Conservation (phyloP, 1,139 yeast species). For the Pichia sp. region DNA sequence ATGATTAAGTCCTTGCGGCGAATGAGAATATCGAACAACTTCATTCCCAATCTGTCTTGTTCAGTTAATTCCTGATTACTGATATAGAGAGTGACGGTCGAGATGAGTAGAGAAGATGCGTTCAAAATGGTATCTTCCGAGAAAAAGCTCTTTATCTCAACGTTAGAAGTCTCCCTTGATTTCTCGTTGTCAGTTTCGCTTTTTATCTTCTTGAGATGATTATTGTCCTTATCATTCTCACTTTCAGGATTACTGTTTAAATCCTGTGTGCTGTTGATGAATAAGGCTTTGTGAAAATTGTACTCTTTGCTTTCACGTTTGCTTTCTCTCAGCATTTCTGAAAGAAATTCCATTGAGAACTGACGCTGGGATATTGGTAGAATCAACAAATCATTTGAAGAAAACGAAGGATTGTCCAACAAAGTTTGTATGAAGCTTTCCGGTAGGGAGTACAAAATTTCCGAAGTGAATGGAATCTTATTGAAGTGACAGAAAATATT, state of each 20-base stretch:
- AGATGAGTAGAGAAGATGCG: slow-evolving; percentile 28
- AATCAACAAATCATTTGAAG: slow-evolving; percentile 24
- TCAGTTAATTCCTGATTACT: slow-evolving; percentile 17
- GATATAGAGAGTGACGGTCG: slow-evolving; percentile 24
- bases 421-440: slow-evolving; percentile 31
- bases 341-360: slow-evolving; percentile 17
- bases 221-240: not conserved
- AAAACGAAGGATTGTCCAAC: slow-evolving; percentile 21
- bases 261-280: slow-evolving; percentile 29
- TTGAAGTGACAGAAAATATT: slow-evolving; percentile 51
- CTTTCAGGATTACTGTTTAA: slow-evolving; percentile 2
- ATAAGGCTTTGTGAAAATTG: slow-evolving; percentile 22
- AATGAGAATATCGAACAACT: slow-evolving; percentile 25
- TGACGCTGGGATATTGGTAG: slow-evolving; percentile 25
- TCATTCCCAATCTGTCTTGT: slow-evolving; percentile 25
- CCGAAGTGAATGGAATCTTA: slow-evolving; percentile 48
- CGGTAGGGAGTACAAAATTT: slow-evolving; percentile 48
- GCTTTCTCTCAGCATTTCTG: slow-evolving; percentile 18
- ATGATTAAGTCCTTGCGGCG: slow-evolving; percentile 21
- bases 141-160: slow-evolving; percentile 21
- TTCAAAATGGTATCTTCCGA: slow-evolving; percentile 29
- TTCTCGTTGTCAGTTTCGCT: not conserved
- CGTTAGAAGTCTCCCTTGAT: not conserved
- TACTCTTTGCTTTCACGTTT: slow-evolving; percentile 15
- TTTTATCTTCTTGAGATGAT: not conserved